Conservation (phyloP, 1,139 yeast genomes). For the Magnusiomyces suaveolens region DNA sequence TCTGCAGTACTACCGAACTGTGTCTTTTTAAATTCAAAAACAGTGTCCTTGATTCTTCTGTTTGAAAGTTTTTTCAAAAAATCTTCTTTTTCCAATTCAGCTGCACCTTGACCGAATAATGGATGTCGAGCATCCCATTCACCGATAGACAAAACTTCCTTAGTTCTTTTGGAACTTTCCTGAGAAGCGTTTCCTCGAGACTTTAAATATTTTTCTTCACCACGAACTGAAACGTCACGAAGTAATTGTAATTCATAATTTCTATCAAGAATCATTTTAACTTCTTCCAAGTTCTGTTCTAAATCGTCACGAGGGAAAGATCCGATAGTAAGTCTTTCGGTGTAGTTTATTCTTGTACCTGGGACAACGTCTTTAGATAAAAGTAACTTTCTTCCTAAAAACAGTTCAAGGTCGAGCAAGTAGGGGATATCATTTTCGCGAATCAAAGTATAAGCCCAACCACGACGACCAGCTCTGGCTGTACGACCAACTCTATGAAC, state of each 20-base stretch:
- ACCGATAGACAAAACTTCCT: constrained; percentile 58
- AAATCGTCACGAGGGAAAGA: constrained; percentile 62
- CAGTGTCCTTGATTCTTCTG: constrained; percentile 57
- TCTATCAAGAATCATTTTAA: constrained; percentile 48
- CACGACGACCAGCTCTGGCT: constrained; percentile 96
- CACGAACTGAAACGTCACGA: constrained; percentile 68
- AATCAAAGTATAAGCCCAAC: constrained; percentile 94
- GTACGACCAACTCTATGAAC: constrained; percentile 98
- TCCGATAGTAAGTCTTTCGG: constrained; percentile 74
- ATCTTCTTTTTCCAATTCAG: constrained; percentile 51
- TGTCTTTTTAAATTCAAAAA: constrained; percentile 61
- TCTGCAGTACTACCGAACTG: constrained; percentile 58
- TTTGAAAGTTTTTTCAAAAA: constrained; percentile 63
- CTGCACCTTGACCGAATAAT: constrained; percentile 45
- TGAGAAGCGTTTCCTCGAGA: constrained; percentile 80
- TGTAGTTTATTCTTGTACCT: constrained; percentile 54
- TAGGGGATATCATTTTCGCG: constrained; percentile 84
- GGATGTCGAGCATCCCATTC: constrained; percentile 90
- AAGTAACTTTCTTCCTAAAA: constrained; percentile 73
- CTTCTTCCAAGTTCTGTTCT: constrained; percentile 67
- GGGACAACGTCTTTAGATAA: constrained; percentile 36
- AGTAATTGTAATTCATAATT: constrained; percentile 62
- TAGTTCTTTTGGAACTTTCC: constrained; percentile 76
- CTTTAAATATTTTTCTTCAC: constrained; percentile 77
- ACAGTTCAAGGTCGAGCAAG: constrained; percentile 78